Evolutionary conservation across 495 filamentous ascomycete species (phyloP), one percentile per base, ranked within the genome.

Genomic region (Hypomontagnella monticulosa): DNA sequence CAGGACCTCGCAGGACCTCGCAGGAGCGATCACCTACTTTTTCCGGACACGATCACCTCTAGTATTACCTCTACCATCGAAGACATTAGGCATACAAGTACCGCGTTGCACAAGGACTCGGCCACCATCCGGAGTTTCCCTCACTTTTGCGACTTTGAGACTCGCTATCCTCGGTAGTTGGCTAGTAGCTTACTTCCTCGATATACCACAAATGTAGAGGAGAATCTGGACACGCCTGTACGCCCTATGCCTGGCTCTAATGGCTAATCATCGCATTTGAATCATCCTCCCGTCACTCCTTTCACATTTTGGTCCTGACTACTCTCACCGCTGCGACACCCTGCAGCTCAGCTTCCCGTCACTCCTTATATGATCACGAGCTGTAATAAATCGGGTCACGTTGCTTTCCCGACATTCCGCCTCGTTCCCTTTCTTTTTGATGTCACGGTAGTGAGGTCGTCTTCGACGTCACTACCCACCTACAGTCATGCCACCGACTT

Each of bases 401-500:
- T 38, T 14, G 10, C 3, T 38, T 38, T 40, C 16, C 27, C 57
- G 30, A 57, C 33, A 61, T 49, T 18, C 56, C 51, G 41, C 42
- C 54, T 15, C 57, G 53, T 32, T 52, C 36, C 51, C 48, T 12
- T 61, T 59, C 34, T 57, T 34, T 61, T 70, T 46, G 18, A 42
- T 71, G 56, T 36, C 40, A 33, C 20, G 4, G 50, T 41, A 53
- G 56, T 59, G 49, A 65, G 64, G 61, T 63, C 61, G 66, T 62
- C 62, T 62, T 66, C 58, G 62, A 58, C 57, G 61, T 73, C 65
- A 61, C 61, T 15, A 44, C 12, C 20, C 37, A 32, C 40, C 42
- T 44, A 33, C 18, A 62, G 33, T 37, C 16, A 85, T 85, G 82
- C 70, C 77, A 14, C 82, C 82, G 44, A 75, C 77, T 57, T 75